phyloP scores from a whole-genome alignment of 768 basidiomycete genomes.

The Phylloporus sp. region DNA sequence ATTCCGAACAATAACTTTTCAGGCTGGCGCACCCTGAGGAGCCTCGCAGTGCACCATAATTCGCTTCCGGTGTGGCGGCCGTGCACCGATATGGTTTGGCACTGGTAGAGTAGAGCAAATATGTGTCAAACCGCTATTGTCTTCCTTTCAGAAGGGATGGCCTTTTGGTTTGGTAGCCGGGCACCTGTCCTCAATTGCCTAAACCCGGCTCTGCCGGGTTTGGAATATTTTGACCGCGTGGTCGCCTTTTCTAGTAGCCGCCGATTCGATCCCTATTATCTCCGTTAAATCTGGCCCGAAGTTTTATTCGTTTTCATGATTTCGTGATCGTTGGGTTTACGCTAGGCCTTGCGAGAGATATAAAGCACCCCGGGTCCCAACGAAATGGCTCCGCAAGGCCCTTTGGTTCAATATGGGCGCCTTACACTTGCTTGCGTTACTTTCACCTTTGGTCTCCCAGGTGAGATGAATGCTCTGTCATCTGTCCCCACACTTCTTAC shows the following conservation, averaged over 20 bases:
- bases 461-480: not conserved
- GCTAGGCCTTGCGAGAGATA: slow-evolving; percentile 3
- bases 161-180: no score
- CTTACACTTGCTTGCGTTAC: not conserved
- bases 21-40: no score
- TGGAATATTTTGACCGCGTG: not conserved
- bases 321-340: not conserved
- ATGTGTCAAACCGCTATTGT: no score
- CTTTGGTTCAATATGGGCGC: slow-evolving; percentile 8
- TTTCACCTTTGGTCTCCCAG: slow-evolving; percentile 1
- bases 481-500: not conserved
- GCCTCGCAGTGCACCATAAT: no score
- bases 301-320: not conserved
- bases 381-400: not conserved
- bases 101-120: no score
- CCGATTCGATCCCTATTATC: not conserved
- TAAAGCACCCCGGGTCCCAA: slow-evolving; percentile 9
- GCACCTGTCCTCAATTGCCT: not conserved
- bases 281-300: not conserved
- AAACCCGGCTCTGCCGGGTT: no score
- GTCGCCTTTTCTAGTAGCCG: not conserved
- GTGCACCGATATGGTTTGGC: no score
- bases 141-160: no score
- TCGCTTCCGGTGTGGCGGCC: no score
- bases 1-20: no score